Percentiles rank a stretch among this genome's conserved stretches.
Conservation (phyloP, 495 filamentous ascomycete species). For the Baudoinia panamericana region DNA sequence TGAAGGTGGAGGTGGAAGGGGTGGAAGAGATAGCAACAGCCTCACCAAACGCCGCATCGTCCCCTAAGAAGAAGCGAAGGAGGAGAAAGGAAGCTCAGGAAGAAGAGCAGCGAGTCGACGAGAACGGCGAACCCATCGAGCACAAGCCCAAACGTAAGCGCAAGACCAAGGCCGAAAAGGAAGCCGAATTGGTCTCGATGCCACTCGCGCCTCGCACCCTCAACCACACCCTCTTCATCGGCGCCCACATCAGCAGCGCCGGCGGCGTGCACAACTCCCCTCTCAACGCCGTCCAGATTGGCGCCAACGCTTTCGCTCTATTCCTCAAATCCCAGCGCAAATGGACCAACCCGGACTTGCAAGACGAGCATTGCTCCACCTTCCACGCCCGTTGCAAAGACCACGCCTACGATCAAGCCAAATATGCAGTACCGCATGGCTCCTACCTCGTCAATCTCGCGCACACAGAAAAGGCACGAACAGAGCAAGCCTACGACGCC, state of each 20-base stretch:
- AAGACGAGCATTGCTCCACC: conserved; percentile 47
- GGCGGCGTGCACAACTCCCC: conserved; percentile 86
- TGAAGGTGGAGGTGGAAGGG: conserved; percentile 5
- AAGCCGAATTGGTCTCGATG: conserved; percentile 38
- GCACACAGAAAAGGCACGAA: conserved; percentile 61
- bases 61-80: conserved; percentile 3
- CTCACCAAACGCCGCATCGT: not conserved
- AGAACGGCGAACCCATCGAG: conserved; percentile 1
- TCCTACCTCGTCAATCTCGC: conserved; percentile 95
- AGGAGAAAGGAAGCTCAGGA: conserved; percentile 8
- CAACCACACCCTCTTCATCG: conserved; percentile 68
- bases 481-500: conserved; percentile 69
- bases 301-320: conserved; percentile 82
- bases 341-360: conserved; percentile 75
- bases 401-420: conserved; percentile 56
- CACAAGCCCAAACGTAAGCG: conserved; percentile 27
- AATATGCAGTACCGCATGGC: conserved; percentile 65
- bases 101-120: conserved; percentile 6
- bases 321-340: conserved; percentile 94
- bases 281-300: conserved; percentile 47
- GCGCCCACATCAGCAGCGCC: conserved; percentile 81
- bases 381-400: conserved; percentile 55
- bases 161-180: conserved; percentile 39
- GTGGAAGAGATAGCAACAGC: not conserved
- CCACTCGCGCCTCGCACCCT: conserved; percentile 56